Evolutionary conservation across 176 grass and related monocot species (phyloP).

Genomic region (Cenchrus americanus): DNA sequence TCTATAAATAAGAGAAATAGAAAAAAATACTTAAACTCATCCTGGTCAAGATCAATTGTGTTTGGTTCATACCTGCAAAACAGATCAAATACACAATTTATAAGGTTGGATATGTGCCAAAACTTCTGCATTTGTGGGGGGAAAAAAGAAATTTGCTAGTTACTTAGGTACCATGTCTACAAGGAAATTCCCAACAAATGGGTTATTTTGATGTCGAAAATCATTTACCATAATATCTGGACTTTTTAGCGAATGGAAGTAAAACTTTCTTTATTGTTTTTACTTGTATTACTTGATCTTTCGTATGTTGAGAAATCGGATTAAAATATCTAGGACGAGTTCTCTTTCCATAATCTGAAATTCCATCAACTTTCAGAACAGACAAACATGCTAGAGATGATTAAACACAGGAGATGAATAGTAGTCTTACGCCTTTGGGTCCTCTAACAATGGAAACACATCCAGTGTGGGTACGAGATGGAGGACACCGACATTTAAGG

Average conservation of each 20-base stretch:
- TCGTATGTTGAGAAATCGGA: slow-evolving; percentile 16
- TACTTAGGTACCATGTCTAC: neutral
- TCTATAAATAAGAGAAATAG: slow-evolving; percentile 40
- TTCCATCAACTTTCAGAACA: neutral
- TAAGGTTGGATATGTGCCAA: slow-evolving; percentile 10
- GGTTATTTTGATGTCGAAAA: neutral
- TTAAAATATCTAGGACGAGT: neutral
- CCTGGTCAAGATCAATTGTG: slow-evolving; percentile 88
- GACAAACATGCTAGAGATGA: slow-evolving; percentile 40
- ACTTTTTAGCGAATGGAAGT: slow-evolving; percentile 10
- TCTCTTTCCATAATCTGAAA: neutral
- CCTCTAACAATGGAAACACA: slow-evolving; percentile 84
- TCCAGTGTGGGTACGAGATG: slow-evolving; percentile 96
- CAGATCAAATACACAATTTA: slow-evolving; percentile 35
- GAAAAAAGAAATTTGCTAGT: neutral
- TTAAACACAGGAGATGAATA: slow-evolving; percentile 10
- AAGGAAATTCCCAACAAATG: slow-evolving; percentile 13
- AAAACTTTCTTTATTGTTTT: slow-evolving; percentile 27
- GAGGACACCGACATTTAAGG: slow-evolving; percentile 92
- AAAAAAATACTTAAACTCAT: slow-evolving; percentile 88
- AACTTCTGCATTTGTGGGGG: neutral
- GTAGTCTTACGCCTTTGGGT: slow-evolving; percentile 84
- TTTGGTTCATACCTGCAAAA: slow-evolving; percentile 95
- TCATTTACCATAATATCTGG: neutral
- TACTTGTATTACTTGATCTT: slow-evolving; percentile 31